These are phyloP conservation scores for Candida jianshihensis DNA, from an alignment of 805 yeast species.

Conservation along the genomic window DNA sequence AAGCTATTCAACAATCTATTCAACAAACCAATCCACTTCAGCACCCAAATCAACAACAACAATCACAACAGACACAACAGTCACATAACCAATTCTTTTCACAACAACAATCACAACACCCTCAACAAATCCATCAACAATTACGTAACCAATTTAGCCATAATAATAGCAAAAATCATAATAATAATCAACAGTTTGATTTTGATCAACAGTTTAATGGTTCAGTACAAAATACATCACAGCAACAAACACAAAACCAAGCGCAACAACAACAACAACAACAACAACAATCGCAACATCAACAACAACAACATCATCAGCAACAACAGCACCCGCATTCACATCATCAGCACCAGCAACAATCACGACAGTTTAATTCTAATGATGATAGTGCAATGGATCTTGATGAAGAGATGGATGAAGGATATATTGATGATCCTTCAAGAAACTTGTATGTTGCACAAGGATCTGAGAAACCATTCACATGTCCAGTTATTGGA, in stretches of 20 bases:
- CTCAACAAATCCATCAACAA: slow-evolving; percentile 1
- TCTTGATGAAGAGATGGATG: slow-evolving; percentile 49
- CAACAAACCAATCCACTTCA: background rate
- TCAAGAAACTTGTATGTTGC: slow-evolving; percentile 89
- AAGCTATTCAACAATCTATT: background rate
- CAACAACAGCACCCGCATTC: slow-evolving; percentile 16
- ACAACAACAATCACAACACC: background rate
- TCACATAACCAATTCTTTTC: background rate
- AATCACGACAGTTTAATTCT: no score
- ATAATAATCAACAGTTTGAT: slow-evolving; percentile 1
- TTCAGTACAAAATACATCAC: slow-evolving; percentile 3
- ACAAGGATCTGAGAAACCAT: slow-evolving; percentile 92
- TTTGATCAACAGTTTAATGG: background rate
- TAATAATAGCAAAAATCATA: background rate
- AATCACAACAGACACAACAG: slow-evolving; percentile 10
- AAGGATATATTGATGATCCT: slow-evolving; percentile 91
- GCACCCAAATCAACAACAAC: slow-evolving; percentile 7
- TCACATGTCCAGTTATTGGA: slow-evolving; percentile 95
- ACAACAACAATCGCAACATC: slow-evolving; percentile 1
- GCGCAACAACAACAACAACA: slow-evolving; percentile 8
- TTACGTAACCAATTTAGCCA: background rate
- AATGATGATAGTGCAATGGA: slow-evolving; percentile 25
- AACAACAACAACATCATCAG: slow-evolving; percentile 12
- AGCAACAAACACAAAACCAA: slow-evolving; percentile 7
- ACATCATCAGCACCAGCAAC: slow-evolving; percentile 27